phyloP scores from a whole-genome alignment of 202 grass and related monocot genomes.

The Setaria italica region DNA sequence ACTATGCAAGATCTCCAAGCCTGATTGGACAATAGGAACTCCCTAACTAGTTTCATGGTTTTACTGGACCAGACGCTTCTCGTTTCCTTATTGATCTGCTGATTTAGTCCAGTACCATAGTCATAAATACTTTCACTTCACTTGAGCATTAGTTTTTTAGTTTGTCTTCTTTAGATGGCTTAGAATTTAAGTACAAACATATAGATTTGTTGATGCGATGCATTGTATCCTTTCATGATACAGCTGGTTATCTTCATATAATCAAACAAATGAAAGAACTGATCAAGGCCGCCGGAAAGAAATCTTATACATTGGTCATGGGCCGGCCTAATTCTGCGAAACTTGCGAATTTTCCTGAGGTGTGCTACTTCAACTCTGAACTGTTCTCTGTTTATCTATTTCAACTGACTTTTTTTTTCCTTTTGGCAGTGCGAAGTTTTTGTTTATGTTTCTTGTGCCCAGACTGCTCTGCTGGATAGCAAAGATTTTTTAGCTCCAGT shows the following conservation, averaged over 20 bases:
- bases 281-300: constrained; percentile 86
- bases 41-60: not conserved
- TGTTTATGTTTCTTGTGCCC: constrained; percentile 96
- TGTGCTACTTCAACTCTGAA: constrained; percentile 43
- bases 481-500: constrained; percentile 95
- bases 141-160: not conserved
- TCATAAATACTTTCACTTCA: not conserved
- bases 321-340: constrained; percentile 88
- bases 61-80: not conserved
- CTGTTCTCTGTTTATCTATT: constrained; percentile 8
- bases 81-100: not conserved
- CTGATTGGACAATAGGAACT: not conserved
- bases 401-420: constrained; percentile 16
- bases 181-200: constrained; percentile 27
- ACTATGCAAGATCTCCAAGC: not conserved
- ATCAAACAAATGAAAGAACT: constrained; percentile 94
- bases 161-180: not conserved
- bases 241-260: constrained; percentile 96
- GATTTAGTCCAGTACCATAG: constrained; percentile 24
- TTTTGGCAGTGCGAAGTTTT: constrained; percentile 83
- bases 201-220: constrained; percentile 21
- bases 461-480: constrained; percentile 96
- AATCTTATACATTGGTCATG: constrained; percentile 95
- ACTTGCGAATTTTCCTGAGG: constrained; percentile 98
- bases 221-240: constrained; percentile 45